phyloP scores from a whole-genome alignment of 805 yeast species.

The Scheffersomyces ergatensis region DNA sequence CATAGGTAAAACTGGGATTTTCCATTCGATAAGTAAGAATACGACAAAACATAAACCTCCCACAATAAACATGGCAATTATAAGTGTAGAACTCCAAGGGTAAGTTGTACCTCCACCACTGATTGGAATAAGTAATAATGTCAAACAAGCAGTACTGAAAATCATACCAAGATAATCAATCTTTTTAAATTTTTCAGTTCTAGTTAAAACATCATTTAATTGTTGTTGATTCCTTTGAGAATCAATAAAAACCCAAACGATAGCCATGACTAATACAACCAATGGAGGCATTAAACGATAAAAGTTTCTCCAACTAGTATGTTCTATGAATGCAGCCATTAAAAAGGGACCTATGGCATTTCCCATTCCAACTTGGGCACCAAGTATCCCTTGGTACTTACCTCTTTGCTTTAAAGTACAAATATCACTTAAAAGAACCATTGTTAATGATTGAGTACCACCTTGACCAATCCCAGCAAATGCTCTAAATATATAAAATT shows the following conservation, averaged over 20 bases:
- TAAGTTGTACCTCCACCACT: constrained; percentile 54
- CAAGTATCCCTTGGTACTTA: constrained; percentile 55
- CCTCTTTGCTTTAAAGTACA: constrained; percentile 55
- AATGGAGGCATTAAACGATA: constrained; percentile 49
- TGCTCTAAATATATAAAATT: constrained; percentile 51
- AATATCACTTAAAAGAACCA: constrained; percentile 54
- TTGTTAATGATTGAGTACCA: constrained; percentile 47
- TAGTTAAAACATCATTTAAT: constrained; percentile 20
- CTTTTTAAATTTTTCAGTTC: constrained; percentile 31
- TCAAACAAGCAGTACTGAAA: constrained; percentile 40
- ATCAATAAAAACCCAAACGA: constrained; percentile 29
- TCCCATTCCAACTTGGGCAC: constrained; percentile 50
- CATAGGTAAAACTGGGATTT: constrained; percentile 43
- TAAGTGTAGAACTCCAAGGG: constrained; percentile 55
- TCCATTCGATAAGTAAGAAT: constrained; percentile 41
- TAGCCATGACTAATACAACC: constrained; percentile 25
- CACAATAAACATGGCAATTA: constrained; percentile 46
- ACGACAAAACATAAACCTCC: constrained; percentile 39
- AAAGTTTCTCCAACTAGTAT: constrained; percentile 51
- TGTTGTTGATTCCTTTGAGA: constrained; percentile 26
- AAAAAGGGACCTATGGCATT: constrained; percentile 56
- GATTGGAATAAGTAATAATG: constrained; percentile 46
- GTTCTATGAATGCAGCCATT: constrained; percentile 48
- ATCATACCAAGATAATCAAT: constrained; percentile 53
- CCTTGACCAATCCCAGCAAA: constrained; percentile 58